phyloP scores from a whole-genome alignment of 257 asterid genomes.

The Salvia hispanica region DNA sequence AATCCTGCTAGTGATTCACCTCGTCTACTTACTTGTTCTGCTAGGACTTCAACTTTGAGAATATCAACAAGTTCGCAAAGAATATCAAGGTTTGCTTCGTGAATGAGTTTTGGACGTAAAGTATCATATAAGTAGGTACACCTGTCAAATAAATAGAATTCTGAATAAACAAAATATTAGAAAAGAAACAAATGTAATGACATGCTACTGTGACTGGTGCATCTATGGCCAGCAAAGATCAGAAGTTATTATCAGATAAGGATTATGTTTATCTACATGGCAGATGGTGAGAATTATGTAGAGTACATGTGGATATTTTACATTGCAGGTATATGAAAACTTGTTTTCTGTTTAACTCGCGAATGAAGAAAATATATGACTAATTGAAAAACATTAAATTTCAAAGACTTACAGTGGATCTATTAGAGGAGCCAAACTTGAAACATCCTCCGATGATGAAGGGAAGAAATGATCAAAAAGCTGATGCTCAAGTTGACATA shows the following conservation, averaged over 20 bases:
- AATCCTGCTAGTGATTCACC: conserved; percentile 90
- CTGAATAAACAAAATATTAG: background rate
- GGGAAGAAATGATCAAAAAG: conserved; percentile 96
- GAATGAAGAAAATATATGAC: conserved; percentile 18
- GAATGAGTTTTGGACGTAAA: conserved; percentile 89
- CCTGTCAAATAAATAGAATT: conserved; percentile 47
- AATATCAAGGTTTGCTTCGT: conserved; percentile 92
- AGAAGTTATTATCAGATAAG: conserved; percentile 8
- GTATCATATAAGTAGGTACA: conserved; percentile 94
- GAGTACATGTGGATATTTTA: background rate
- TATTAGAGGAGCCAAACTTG: conserved; percentile 86
- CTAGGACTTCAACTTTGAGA: conserved; percentile 91
- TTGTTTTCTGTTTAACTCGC: conserved; percentile 4
- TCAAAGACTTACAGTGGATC: conserved; percentile 82
- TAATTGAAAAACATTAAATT: conserved; percentile 23
- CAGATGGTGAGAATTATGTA: conserved; percentile 6
- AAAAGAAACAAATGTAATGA: no score
- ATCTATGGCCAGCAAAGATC: conserved; percentile 25
- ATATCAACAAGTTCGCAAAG: conserved; percentile 96
- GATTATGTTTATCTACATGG: conserved; percentile 16
- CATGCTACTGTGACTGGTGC: conserved; percentile 2
- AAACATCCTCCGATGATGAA: conserved; percentile 89
- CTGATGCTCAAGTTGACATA: conserved; percentile 91
- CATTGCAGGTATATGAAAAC: conserved; percentile 18
- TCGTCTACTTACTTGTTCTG: conserved; percentile 84